A percentile compares a stretch with the other conserved stretches of the same genome.
phyloP scores from a whole-genome alignment of 2,329 filamentous ascomycete species.

The Fulvia fulva region DNA sequence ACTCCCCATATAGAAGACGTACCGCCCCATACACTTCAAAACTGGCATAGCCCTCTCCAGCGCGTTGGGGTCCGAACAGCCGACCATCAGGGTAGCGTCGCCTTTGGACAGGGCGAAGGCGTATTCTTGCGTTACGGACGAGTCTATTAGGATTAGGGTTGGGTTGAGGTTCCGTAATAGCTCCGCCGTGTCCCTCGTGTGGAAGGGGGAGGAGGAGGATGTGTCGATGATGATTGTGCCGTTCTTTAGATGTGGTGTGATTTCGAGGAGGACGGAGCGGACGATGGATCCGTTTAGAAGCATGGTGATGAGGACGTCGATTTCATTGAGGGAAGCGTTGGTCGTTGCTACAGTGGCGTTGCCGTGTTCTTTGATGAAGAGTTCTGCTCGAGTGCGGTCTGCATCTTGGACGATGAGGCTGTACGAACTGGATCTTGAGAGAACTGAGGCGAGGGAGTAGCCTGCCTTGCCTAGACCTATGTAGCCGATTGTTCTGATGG shows the following conservation, averaged over 20 bases:
- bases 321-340: conserved; percentile 22
- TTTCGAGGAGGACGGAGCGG: conserved; percentile 25
- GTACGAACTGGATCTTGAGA: conserved; percentile 25
- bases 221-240: conserved; percentile 31
- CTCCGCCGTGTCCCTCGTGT: conserved; percentile 27
- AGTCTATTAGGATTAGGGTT: conserved; percentile 30
- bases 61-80: conserved; percentile 23
- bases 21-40: conserved; percentile 30
- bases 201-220: conserved; percentile 32
- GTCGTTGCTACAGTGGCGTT: conserved; percentile 7
- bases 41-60: conserved; percentile 30
- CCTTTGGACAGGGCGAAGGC: conserved; percentile 30
- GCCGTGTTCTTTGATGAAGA: conserved; percentile 15
- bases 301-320: conserved; percentile 31
- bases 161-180: conserved; percentile 25
- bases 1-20: conserved; percentile 33
- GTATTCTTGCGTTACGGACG: conserved; percentile 32
- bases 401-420: conserved; percentile 26
- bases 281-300: conserved; percentile 31
- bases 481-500: conserved; percentile 22
- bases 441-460: conserved; percentile 28
- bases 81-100: conserved; percentile 34
- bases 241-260: conserved; percentile 15
- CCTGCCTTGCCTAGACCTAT: conserved; percentile 33
- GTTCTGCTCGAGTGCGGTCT: conserved; percentile 15